Evolutionary conservation across 164 flowering plant genomes (phyloP), one percentile per base, ranked within the genome.

Genomic region (Nymphaea colorata): DNA sequence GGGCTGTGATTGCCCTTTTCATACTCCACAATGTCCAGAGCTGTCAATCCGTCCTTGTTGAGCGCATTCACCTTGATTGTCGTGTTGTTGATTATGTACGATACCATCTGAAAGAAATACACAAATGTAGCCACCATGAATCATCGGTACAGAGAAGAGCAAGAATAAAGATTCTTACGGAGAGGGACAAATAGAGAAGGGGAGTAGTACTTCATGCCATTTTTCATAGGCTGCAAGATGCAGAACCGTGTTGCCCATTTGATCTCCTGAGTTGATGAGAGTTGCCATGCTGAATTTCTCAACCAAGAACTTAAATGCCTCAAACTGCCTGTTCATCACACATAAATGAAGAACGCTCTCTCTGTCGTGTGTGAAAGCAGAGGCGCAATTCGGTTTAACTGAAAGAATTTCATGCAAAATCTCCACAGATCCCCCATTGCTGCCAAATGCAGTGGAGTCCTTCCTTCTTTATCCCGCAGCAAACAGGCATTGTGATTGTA

Each of bases 381-480:
- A 11, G 4, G n/a, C 47, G 3, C 18, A 65, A 43, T 65, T 53
- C 4, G n/a, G 53, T 15, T 16, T 43, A 4, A 5, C 45, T n/a
- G 4, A 44, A 25, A 65, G 47, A 51, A 65, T 65, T 12, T 14
- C 47, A 17, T 65, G 5, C 4, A 65, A 0, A 17, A 65, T 44
- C 4, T 15, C 18, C 4, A 43, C 55, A 42, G 12, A n/a, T 12
- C 67, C 57, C 43, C 43, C 53, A 65, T 65, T 0, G 67, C 53
- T 1, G 67, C 67, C 18, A 25, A 65, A 65, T 65, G 67, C 16
- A 15, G 67, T 41, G 67, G 67, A 14, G 53, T 65, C 16, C 36
- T 15, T 1, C 67, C 67, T n/a, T 41, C 43, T 3, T 64, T 64
- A 44, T 64, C 66, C 43, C 43, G 8, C 42, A 64, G 43, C 16